Conservation (phyloP, 148 eudicot species). For the Tetragonia tetragonoides region DNA sequence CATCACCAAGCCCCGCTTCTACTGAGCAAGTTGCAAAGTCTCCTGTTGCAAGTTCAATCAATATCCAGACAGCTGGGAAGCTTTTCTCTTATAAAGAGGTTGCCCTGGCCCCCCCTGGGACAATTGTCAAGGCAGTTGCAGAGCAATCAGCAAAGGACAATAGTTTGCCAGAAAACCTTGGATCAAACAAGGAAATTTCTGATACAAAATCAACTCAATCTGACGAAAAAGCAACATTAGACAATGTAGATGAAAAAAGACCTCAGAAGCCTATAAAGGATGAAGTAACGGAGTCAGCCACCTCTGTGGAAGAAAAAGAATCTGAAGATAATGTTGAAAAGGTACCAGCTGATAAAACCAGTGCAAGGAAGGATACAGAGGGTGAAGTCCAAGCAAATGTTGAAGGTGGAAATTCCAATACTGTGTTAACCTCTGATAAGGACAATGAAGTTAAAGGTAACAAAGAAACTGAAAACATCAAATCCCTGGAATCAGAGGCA, state of each 20-base stretch:
- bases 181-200: constrained; percentile 20
- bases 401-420: not conserved
- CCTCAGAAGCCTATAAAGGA: constrained; percentile 30
- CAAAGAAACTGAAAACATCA: constrained; percentile 21
- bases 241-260: constrained; percentile 27
- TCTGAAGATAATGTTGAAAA: constrained; percentile 20
- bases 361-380: constrained; percentile 12
- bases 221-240: constrained; percentile 25
- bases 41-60: constrained; percentile 42
- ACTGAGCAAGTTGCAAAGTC: constrained; percentile 48
- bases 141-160: constrained; percentile 55
- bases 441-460: constrained; percentile 24
- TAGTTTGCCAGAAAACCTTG: constrained; percentile 22
- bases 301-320: constrained; percentile 20
- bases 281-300: constrained; percentile 22
- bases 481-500: constrained; percentile 16
- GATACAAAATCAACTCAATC: constrained; percentile 26
- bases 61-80: constrained; percentile 61
- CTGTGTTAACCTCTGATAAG: constrained; percentile 13
- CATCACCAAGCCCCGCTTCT: constrained; percentile 62
- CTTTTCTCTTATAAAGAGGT: constrained; percentile 96
- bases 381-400: constrained; percentile 12
- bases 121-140: constrained; percentile 69
- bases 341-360: constrained; percentile 2
- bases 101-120: constrained; percentile 92